A percentile compares a stretch with the other conserved stretches of the same genome.
Evolutionary conservation across 345 rosid genomes (phyloP).

Genomic region (Populus euphratica): DNA sequence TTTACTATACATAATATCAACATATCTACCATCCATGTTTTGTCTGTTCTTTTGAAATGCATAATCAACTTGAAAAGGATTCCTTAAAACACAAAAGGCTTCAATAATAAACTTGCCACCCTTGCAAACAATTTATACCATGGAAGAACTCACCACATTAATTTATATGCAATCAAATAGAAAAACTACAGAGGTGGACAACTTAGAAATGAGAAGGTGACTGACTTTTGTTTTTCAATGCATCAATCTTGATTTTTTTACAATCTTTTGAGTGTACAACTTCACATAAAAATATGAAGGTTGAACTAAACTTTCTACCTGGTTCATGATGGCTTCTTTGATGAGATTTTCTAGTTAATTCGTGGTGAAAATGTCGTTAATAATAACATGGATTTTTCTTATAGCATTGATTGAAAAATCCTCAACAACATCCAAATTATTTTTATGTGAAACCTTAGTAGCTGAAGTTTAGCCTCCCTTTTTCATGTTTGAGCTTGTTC

Average conservation of each 20-base stretch:
- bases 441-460: too few species aligned
- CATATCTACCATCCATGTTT: constrained; percentile 89
- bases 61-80: constrained; percentile 90
- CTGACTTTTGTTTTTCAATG: too few species aligned
- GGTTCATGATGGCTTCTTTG: not conserved
- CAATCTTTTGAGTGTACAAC: not conserved
- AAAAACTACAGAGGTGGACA: constrained; percentile 86
- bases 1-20: constrained; percentile 84
- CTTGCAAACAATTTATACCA: constrained; percentile 81
- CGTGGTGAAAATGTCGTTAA: too few species aligned
- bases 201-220: constrained; percentile 16
- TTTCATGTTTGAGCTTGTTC: too few species aligned
- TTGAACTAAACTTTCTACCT: not conserved
- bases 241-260: too few species aligned
- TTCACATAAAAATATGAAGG: not conserved
- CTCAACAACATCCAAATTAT: too few species aligned
- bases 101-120: constrained; percentile 76
- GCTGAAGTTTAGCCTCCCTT: too few species aligned
- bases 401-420: too few species aligned
- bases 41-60: constrained; percentile 89
- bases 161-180: constrained; percentile 76
- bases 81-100: constrained; percentile 83
- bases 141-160: constrained; percentile 81
- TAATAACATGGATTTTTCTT: too few species aligned
- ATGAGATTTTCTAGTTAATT: too few species aligned